Evolutionary conservation across 2,329 filamentous ascomycete species (phyloP), one percentile per base, ranked within the genome.

Genomic region (Paecilomyces niveus): DNA sequence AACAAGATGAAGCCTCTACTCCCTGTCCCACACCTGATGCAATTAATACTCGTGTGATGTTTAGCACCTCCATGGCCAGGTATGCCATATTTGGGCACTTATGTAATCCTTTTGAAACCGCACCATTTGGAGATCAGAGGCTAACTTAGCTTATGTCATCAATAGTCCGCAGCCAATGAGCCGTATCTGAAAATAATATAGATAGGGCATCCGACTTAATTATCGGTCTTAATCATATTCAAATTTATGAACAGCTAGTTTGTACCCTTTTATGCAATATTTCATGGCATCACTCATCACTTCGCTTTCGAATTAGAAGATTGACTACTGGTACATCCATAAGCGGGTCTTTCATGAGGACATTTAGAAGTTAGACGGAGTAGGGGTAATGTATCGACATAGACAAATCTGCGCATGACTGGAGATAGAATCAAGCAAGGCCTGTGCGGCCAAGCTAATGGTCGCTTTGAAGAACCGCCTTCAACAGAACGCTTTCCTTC

Each of bases 401-500:
- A 21, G 1, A 45, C n/a, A n/a, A 39, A n/a, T 7, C 26, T 29
- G 26, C 4, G 26, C 13, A 39, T 39, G 35, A 39, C 13, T 15
- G 35, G 18, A 9, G 18, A 29, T 29, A 29, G 26, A 18, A 18
- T 45, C 39, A 8, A 45, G 39, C 39, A 45, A 9, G 7, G 18
- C n/a, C 39, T 45, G 39, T 6, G 39, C 39, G 39, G 39, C n/a
- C n/a, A 18, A 18, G 35, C 10, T 66, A 81, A 62, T 74, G 80
- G 66, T 87, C 81, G 55, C 75, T 74, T 57, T 76, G 74, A 63
- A 94, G 72, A 52, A 90, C 76, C 79, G 88, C 89, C 80, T 93
- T 93, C 76, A 95, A 74, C 49, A 62, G 76, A 1, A 74, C 83
- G 73, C 88, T 90, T 70, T 96, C 86, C 65, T 73, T 79, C 74